Conservation (phyloP, 2,329 filamentous ascomycete genomes). For the Paracorniculantispora psalliotae region DNA sequence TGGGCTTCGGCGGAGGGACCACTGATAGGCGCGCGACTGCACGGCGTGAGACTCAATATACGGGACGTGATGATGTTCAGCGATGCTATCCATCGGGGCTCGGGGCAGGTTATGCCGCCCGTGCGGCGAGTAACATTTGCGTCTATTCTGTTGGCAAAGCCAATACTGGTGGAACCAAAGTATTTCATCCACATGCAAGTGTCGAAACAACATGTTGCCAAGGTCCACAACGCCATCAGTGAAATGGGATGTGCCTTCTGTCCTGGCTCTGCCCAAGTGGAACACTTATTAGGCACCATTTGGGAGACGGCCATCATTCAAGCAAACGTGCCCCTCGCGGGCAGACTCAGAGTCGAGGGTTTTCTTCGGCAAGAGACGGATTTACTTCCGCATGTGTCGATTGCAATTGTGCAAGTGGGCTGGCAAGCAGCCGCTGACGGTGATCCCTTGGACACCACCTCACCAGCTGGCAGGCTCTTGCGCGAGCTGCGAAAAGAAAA, state of each 20-base stretch:
- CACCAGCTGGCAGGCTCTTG: neutral
- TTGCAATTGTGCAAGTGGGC: neutral
- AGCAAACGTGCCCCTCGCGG: neutral
- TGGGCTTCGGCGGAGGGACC: slow-evolving; percentile 98
- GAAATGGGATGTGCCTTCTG: neutral
- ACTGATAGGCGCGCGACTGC: slow-evolving; percentile 96
- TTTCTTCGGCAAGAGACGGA: neutral
- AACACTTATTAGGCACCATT: neutral
- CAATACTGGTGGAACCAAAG: slow-evolving; percentile 89
- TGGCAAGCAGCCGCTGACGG: neutral
- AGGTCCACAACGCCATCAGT: neutral
- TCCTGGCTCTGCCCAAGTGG: neutral
- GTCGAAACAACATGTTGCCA: slow-evolving; percentile 37
- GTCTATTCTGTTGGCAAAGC: slow-evolving; percentile 82
- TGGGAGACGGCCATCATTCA: neutral
- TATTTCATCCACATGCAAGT: slow-evolving; percentile 99
- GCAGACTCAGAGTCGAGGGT: neutral
- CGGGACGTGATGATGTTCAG: slow-evolving; percentile 99
- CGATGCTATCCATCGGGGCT: slow-evolving; percentile 99
- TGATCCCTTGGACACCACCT: neutral
- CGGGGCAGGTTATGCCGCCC: slow-evolving; percentile 97
- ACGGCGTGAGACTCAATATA: slow-evolving; percentile 95
- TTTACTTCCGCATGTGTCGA: neutral
- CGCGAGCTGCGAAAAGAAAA: neutral
- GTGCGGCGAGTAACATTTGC: slow-evolving; percentile 96